These are phyloP conservation scores for Acanthamoeba sp. DNA, from an alignment of 208 protist species.

Conservation along the genomic window DNA sequence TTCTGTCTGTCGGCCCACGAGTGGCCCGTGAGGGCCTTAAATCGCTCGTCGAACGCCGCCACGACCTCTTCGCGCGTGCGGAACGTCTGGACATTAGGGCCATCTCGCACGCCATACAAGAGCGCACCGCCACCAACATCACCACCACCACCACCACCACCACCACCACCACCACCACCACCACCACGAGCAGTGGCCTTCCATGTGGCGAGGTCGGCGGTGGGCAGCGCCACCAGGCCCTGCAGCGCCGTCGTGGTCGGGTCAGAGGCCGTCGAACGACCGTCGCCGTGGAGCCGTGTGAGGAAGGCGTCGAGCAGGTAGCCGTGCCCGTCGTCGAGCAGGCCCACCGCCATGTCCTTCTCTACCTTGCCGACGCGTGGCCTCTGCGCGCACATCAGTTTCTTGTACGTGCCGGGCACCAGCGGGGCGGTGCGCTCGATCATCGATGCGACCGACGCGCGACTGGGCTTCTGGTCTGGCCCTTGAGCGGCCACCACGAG, in stretches of 20 bases:
- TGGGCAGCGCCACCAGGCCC: neutral
- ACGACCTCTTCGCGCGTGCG: neutral
- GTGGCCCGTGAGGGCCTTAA: neutral
- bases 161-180: no score
- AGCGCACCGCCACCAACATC: no score
- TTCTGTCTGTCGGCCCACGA: neutral
- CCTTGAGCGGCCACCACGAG: neutral
- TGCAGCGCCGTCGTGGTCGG: neutral
- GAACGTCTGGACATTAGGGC: neutral
- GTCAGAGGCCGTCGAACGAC: neutral
- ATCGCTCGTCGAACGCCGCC: neutral
- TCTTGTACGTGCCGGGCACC: neutral
- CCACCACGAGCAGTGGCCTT: no score
- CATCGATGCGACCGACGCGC: neutral
- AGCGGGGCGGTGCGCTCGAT: neutral
- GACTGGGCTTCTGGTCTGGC: neutral
- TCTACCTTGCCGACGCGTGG: neutral
- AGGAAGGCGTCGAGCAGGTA: constrained; percentile 28
- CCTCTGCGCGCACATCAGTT: neutral
- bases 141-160: no score
- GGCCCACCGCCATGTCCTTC: neutral
- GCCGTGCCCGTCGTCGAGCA: neutral
- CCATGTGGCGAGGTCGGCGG: no score
- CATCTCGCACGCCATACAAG: neutral
- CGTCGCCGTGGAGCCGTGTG: no score